Evolutionary conservation across 2,329 filamentous ascomycete species (phyloP).

Genomic region (Chaetoscypha palmicola): DNA sequence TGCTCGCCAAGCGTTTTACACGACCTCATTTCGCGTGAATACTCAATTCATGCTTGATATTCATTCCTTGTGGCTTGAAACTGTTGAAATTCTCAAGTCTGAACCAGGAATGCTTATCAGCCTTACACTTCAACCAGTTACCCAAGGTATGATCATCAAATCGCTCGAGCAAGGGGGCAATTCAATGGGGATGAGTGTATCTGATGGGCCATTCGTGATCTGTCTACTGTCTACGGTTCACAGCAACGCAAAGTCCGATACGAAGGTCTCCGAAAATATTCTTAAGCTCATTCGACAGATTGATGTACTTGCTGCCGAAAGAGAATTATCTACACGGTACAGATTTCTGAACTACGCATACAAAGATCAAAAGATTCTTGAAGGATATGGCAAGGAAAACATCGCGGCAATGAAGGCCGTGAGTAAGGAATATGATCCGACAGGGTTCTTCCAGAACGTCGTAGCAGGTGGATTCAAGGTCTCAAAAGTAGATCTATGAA

Average conservation of each 20-base stretch:
- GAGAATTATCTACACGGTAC: background rate
- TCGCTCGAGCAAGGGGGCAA: background rate
- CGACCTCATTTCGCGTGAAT: background rate
- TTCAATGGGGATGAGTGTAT: background rate
- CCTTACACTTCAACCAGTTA: slow-evolving; percentile 3
- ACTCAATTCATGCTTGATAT: background rate
- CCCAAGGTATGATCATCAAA: background rate
- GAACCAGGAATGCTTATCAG: background rate
- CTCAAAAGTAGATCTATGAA: too few species aligned
- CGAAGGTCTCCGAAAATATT: background rate
- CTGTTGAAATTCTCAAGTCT: background rate
- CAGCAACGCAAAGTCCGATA: background rate
- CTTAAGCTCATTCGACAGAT: background rate
- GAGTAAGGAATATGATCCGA: slow-evolving; percentile 26
- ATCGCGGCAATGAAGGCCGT: slow-evolving; percentile 15
- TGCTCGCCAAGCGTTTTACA: background rate
- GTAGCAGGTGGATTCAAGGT: slow-evolving; percentile 27
- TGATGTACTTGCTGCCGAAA: background rate
- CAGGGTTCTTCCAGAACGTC: slow-evolving; percentile 24
- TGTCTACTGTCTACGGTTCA: background rate
- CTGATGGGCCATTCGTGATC: slow-evolving; percentile 2
- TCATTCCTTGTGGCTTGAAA: background rate
- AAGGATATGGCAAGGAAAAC: slow-evolving; percentile 10
- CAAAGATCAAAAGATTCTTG: slow-evolving; percentile 5
- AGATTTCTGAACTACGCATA: slow-evolving; percentile 11